Base-by-base conservation (phyloP, 345 rosid species). In the Adansonia digitata region DNA sequence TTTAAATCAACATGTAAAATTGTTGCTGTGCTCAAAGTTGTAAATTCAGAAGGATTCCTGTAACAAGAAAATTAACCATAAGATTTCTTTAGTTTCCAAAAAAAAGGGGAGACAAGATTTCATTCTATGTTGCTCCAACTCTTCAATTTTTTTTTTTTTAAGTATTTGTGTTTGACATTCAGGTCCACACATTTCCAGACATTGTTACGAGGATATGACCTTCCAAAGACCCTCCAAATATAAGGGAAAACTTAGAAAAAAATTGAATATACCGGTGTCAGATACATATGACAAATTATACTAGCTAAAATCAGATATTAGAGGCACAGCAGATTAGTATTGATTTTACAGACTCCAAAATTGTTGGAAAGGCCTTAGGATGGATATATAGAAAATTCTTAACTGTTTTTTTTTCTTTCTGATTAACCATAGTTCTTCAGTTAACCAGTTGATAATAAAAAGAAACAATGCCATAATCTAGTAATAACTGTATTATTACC, bases 1-100 rank as follows among this genome's bases (percentile, higher is more conserved):
- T 96, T 96, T 60, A 93, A 82, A 86, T 96, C 99, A 71, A 93
- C 94, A 26, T 97, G 98, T 61, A 96, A 76, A 67, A 92, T 79
- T 56, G 88, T 88, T 72, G 99, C 92, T 77, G 97, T 88, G 40
- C 88, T 76, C 87, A 85, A 66, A 7, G 92, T 84, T 4, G 92
- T 84, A 75, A 96, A 78, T 57, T 88, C 84, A 31, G 85, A 63
- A 17, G 87, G 78, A 82, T 93, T 45, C 80, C 98, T 96, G 85
- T 69, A 78, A 74, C 53, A 80, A 69, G 60, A 68, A 1, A 40
- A 57, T 56, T 27, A 46, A 24, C 49, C 52, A 43, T 10, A 39
- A 29, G 4, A 18, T 66, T 66, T 26, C 17, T 1, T 40, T 66
- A 2, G 5, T 43, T 65, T 66, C 1, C 0, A 43, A 43, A 43